Base-by-base conservation (phyloP, 2,329 filamentous ascomycete genomes). In the Piedraia hortae region DNA sequence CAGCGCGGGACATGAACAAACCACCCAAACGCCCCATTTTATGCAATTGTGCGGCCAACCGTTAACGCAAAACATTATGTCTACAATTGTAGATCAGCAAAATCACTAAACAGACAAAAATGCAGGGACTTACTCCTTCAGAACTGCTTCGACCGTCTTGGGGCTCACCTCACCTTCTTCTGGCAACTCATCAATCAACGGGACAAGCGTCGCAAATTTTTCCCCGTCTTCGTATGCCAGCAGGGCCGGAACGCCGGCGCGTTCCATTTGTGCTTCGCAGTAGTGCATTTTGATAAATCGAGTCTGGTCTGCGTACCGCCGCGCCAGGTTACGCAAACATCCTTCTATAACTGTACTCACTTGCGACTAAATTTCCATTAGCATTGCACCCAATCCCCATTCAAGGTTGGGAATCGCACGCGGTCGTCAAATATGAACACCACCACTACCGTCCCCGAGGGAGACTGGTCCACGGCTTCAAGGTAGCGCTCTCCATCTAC, bases 391-490 rank as follows among this genome's bases (percentile, higher is more conserved):
- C 7, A 8, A 8, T 9, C 14, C 25, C 12, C 10, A 7, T 10
- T 9, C 4, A 15, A 2, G 4, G 6, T n/a, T 21, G 11, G 8
- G 7, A 23, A 22, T 48, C 64, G 42, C 60, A 89, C 78, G 54
- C 72, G 60, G 28, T 73, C 61, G 39, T 91, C 78, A 44, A 78
- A 85, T 32, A 97, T 78, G 48, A 82, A 88, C 13, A 97, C 85
- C 2, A 91, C 71, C 2, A 93, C 80, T 3, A 72, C 60, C 0
- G 75, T 82, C 20, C 82, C 73, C 21, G 66, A 49, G 17, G 65
- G 56, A 4, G 82, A 75, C 47, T 77, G 85, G 50, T 97, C 85
- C 34, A 93, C 77, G 24, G 82, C 80, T 45, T 93, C 80, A n/a
- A 97, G 59, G 38, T 89, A 97, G 10, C 80, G 85, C 31, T 71